Evolutionary conservation across 2,329 filamentous ascomycete genomes (phyloP).

Genomic region (Cadophora sp.): DNA sequence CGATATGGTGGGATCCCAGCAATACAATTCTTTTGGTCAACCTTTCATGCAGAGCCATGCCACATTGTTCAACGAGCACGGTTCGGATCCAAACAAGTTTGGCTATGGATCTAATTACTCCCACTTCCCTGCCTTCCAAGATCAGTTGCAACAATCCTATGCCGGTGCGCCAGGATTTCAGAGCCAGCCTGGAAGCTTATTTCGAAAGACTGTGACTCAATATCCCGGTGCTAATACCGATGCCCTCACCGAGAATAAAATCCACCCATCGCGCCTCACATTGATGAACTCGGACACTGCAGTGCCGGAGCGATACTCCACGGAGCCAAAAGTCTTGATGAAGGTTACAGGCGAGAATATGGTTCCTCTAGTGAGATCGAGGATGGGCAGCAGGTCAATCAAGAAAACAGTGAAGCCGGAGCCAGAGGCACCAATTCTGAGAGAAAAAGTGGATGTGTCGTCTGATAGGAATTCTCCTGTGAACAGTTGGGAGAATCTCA

Average conservation of each 20-base stretch:
- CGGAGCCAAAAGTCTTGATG: slow-evolving; percentile 14
- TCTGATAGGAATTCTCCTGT: neutral
- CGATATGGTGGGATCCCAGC: neutral
- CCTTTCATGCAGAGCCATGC: neutral
- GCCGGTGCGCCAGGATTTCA: slow-evolving; percentile 2
- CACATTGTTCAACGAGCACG: neutral
- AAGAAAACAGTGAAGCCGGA: neutral
- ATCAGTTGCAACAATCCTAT: slow-evolving; percentile 1
- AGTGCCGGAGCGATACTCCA: neutral
- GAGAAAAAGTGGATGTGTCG: neutral
- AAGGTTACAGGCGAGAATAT: slow-evolving; percentile 15
- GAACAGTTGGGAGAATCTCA: neutral
- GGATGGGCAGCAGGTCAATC: neutral
- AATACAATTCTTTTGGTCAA: neutral
- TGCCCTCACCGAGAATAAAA: neutral
- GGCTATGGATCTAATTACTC: neutral
- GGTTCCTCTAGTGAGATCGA: neutral
- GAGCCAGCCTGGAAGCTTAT: neutral
- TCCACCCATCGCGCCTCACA: slow-evolving; percentile 4
- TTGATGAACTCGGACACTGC: neutral
- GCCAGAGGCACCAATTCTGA: neutral
- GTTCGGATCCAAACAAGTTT: neutral
- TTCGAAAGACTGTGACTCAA: neutral
- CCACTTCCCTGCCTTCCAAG: neutral
- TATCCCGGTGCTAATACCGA: neutral